Evolutionary conservation across 2,329 filamentous ascomycete species (phyloP).

Genomic region (Hawksworthiomyces lignivorus): DNA sequence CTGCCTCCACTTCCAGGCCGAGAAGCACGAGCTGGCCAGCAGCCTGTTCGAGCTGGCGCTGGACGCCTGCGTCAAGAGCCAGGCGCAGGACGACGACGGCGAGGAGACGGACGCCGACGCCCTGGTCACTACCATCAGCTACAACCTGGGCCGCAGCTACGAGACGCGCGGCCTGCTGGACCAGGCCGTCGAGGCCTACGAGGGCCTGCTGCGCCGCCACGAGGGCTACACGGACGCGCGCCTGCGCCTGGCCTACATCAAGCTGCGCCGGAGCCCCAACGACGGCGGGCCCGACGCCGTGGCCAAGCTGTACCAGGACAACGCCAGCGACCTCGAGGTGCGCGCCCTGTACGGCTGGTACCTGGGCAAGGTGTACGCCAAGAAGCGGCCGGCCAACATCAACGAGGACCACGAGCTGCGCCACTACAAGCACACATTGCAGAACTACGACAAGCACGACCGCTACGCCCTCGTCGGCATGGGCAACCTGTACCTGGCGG

Average conservation of each 20-base stretch:
- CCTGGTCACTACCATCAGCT: conserved; percentile 90
- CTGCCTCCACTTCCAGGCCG: conserved; percentile 85
- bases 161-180: conserved; percentile 75
- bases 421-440: conserved; percentile 93
- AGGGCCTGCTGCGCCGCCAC: conserved; percentile 76
- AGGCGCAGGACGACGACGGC: conserved; percentile 55
- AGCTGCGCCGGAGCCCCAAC: conserved; percentile 68
- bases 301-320: conserved; percentile 75
- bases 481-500: conserved; percentile 84
- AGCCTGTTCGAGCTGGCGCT: conserved; percentile 90
- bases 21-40: conserved; percentile 71
- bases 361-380: conserved; percentile 68
- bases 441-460: conserved; percentile 94
- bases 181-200: conserved; percentile 81
- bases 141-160: conserved; percentile 90
- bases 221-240: conserved; percentile 88
- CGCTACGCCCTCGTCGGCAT: conserved; percentile 94
- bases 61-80: conserved; percentile 75
- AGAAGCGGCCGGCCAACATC: conserved; percentile 73
- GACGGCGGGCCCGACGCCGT: conserved; percentile 84
- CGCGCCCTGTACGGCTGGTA: conserved; percentile 94
- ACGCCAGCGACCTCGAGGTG: conserved; percentile 81
- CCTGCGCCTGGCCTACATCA: conserved; percentile 83
- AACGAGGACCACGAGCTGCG: conserved; percentile 85
- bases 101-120: conserved; percentile 73